phyloP scores from a whole-genome alignment of 176 grass and related monocot species.

The Carex scoparia region DNA sequence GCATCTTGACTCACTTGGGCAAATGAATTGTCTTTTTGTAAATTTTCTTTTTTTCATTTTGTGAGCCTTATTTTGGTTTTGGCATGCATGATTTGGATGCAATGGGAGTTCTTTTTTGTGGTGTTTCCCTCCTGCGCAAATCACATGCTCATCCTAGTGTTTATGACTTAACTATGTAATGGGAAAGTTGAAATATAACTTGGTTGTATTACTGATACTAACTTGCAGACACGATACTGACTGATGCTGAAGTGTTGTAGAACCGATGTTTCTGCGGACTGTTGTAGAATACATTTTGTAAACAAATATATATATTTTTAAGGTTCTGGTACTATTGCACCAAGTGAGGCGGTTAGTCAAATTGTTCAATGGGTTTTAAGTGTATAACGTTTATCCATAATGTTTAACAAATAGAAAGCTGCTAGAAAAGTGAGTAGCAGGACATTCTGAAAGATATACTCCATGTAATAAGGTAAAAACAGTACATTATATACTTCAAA shows the following conservation, averaged over 20 bases:
- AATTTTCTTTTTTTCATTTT: neutral
- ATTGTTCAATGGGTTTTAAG: too few relatives aligned
- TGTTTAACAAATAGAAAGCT: too few relatives aligned
- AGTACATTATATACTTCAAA: neutral
- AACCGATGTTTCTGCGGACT: neutral
- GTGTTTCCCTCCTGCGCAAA: neutral
- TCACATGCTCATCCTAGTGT: neutral
- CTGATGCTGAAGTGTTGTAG: neutral
- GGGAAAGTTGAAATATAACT: neutral
- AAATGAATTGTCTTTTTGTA: slow-evolving; percentile 37
- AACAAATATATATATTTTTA: neutral
- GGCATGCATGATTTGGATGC: neutral
- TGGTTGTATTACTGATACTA: neutral
- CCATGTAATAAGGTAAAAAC: neutral
- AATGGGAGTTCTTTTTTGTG: neutral
- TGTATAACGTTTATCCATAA: too few relatives aligned
- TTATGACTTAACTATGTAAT: neutral
- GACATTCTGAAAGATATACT: too few relatives aligned
- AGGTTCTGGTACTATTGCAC: neutral
- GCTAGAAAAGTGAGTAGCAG: too few relatives aligned
- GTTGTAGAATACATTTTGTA: neutral
- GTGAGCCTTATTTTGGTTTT: neutral
- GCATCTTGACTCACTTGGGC: slow-evolving; percentile 83
- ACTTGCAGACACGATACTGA: neutral
- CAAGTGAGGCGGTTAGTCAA: too few relatives aligned